A percentile compares a stretch with the other conserved stretches of the same genome.
These are phyloP conservation scores for Kwoniella shivajii DNA, from an alignment of 1,284 basidiomycete genomes.

Conservation along the genomic window DNA sequence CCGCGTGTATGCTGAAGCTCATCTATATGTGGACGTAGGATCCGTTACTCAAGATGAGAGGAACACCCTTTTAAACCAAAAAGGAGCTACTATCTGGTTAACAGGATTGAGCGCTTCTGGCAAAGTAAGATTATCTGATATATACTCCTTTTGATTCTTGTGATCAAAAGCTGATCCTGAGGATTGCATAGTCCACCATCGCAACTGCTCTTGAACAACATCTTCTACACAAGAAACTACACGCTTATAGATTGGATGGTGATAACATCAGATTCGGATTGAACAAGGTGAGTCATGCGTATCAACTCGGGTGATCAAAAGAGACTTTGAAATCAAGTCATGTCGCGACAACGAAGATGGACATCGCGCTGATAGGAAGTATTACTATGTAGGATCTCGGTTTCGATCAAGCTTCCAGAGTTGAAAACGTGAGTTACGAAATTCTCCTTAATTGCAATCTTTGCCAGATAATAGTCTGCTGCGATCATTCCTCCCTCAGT, in stretches of 20 bases:
- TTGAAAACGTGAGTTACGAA: conserved; percentile 72
- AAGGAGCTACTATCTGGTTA: conserved; percentile 88
- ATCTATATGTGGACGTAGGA: conserved; percentile 63
- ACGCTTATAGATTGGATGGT: conserved; percentile 90
- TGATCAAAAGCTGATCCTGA: not conserved
- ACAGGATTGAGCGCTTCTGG: conserved; percentile 91
- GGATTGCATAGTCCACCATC: conserved; percentile 79
- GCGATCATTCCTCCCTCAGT: not conserved
- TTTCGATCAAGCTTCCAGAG: conserved; percentile 90
- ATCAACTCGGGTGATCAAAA: not conserved
- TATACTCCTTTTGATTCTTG: not conserved
- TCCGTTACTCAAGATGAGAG: conserved; percentile 73
- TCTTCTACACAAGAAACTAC: conserved; percentile 81
- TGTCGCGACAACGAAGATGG: no score
- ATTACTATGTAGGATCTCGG: conserved; percentile 69
- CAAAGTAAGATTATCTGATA: conserved; percentile 67
- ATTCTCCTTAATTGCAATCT: not conserved
- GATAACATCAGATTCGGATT: conserved; percentile 97
- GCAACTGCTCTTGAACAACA: conserved; percentile 97
- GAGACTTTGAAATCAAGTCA: no score
- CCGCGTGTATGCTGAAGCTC: no score
- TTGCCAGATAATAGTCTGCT: no score
- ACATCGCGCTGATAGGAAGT: not conserved
- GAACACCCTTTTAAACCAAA: conserved; percentile 68
- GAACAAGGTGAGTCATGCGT: conserved; percentile 67